Evolutionary conservation across 2,329 filamentous ascomycete genomes (phyloP), one percentile per base, ranked within the genome.

Genomic region (Mariannaea sp.): DNA sequence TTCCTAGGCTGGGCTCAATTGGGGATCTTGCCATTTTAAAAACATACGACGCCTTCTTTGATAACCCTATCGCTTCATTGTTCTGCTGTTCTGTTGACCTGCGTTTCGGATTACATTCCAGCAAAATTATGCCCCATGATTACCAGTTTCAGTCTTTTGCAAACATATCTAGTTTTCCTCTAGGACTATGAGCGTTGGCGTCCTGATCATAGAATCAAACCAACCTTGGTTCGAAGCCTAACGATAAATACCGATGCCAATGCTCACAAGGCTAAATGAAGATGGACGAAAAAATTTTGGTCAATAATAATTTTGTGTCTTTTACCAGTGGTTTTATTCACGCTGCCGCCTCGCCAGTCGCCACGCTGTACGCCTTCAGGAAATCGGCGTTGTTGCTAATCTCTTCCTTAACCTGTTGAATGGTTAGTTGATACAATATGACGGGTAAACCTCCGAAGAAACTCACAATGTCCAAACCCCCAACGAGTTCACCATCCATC

Each of bases 391-490:
- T 84, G 65, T 86, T 91, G 58, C 88, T 85, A 46, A 97, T 82
- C 72, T 97, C 94, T 72, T 99, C 94, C 74, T 95, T 96, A 68
- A 97, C 86, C 92, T 96, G 63, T 54, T 42, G 9, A 47, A 33
- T 26, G 55, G 55, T 70, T 44, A 70, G 65, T 44, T n/a, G 6
- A 24, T 26, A 20, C 10, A 17, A 32, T 14, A 35, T 53, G 39
- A 9, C 16, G 26, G 40, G 24, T 44, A 9, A 24, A 9, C 4
- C 19, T 9, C 24, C 53, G 17, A 32, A 26, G 30, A 5, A 35
- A 78, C 91, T 80, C 78, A 97, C 93, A 75, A 99, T 99, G 72
- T 99, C 94, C 65, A 99, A 76, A 1, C 94, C 94, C 53, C 94
- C 93, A 17, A 97, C 88, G 43, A 99, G 78, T 71, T 97, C 92